Conservation (phyloP, 2,329 filamentous ascomycete genomes). For the Dactylella cylindrospora region DNA sequence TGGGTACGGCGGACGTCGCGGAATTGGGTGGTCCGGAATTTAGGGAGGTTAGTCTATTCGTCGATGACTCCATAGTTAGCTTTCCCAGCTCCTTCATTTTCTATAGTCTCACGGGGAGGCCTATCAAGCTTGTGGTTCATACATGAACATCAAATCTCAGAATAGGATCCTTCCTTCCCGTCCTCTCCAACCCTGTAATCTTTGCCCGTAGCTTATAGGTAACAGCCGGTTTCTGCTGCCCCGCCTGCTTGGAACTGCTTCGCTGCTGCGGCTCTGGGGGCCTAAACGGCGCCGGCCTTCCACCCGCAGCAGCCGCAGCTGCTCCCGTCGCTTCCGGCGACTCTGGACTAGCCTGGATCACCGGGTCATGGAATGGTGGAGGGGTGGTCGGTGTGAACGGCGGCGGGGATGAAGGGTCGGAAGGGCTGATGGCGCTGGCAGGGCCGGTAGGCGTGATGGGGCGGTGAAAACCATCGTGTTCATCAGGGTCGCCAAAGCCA, state of each 20-base stretch:
- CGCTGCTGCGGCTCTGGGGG: constrained; percentile 33
- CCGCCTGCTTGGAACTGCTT: constrained; percentile 49
- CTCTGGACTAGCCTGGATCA: constrained; percentile 6
- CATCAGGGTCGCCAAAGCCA: constrained; percentile 37
- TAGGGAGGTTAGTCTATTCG: constrained; percentile 89
- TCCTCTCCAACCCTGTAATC: constrained; percentile 88
- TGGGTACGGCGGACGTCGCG: constrained; percentile 94
- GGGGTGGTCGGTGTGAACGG: constrained; percentile 33
- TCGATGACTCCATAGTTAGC: background rate
- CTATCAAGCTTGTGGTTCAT: constrained; percentile 52
- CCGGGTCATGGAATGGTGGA: constrained; percentile 6
- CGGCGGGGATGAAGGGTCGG: constrained; percentile 30
- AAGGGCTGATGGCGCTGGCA: constrained; percentile 4
- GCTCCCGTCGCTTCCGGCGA: constrained; percentile 18
- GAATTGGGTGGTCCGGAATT: constrained; percentile 96
- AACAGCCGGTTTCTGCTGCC: constrained; percentile 59
- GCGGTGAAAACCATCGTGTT: constrained; percentile 32
- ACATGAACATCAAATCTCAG: constrained; percentile 96
- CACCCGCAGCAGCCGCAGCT: constrained; percentile 1
- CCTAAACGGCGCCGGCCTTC: constrained; percentile 12
- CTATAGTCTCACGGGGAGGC: too few relatives aligned
- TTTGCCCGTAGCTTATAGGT: constrained; percentile 89
- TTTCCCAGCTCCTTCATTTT: background rate
- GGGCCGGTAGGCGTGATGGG: constrained; percentile 23
- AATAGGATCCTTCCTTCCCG: constrained; percentile 92